Conservation (phyloP, 2,329 filamentous ascomycete genomes). For the Cordyceps pruinosa region DNA sequence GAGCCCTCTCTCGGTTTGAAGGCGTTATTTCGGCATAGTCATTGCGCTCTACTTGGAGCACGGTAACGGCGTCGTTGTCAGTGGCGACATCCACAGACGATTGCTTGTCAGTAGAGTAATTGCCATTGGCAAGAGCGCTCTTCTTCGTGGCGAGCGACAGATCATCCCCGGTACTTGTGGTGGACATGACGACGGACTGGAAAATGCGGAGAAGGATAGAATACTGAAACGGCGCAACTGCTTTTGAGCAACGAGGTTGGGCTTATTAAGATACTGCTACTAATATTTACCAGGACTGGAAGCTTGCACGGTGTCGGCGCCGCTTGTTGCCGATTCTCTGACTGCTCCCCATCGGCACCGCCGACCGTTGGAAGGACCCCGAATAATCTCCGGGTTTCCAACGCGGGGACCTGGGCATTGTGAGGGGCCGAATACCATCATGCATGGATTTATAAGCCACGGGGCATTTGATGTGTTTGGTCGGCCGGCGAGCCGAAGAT, state of each 20-base stretch:
- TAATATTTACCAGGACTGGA: too few species aligned
- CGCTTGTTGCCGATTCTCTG: background rate
- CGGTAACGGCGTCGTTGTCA: background rate
- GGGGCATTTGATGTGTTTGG: too few species aligned
- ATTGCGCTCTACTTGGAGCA: slow-evolving; percentile 1
- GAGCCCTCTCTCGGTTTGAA: background rate
- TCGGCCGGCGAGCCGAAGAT: background rate
- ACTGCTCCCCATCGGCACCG: background rate
- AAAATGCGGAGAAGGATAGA: background rate
- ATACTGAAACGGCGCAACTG: background rate
- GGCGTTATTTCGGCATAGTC: slow-evolving; percentile 1
- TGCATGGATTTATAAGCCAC: background rate
- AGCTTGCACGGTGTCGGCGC: background rate
- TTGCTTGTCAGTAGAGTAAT: background rate
- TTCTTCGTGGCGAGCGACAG: background rate
- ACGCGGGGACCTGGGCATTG: background rate
- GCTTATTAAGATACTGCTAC: too few species aligned
- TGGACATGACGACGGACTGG: background rate
- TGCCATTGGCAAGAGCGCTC: background rate
- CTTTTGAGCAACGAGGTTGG: too few species aligned
- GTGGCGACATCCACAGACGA: background rate
- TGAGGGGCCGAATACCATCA: too few species aligned
- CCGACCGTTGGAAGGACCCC: background rate
- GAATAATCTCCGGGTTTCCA: too few species aligned
- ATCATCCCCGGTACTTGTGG: background rate